Percentiles rank a stretch among this genome's conserved stretches.
Conservation (phyloP, 2,329 filamentous ascomycete species). For the Fusarium nematophilum region DNA sequence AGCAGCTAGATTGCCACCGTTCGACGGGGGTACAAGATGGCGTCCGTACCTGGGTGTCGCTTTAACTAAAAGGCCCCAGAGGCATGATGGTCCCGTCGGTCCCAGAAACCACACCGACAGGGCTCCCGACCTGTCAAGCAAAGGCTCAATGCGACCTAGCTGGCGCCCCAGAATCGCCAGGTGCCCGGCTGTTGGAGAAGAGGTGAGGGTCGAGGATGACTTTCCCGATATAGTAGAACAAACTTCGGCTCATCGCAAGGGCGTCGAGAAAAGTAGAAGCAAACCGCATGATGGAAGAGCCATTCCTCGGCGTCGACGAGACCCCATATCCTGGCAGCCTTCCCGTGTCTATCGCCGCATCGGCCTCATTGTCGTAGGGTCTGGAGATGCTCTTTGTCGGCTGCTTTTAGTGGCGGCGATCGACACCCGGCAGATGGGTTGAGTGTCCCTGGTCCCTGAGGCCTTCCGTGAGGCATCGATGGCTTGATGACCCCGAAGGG, state of each 20-base stretch:
- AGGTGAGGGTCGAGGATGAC: conserved; percentile 13
- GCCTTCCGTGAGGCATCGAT: conserved; percentile 12
- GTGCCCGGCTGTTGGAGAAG: conserved; percentile 24
- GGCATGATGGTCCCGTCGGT: conserved; percentile 14
- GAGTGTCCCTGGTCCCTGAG: conserved; percentile 14
- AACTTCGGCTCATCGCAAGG: conserved; percentile 9
- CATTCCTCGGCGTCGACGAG: conserved; percentile 26
- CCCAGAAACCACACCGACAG: conserved; percentile 25
- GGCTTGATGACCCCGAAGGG: conserved; percentile 6
- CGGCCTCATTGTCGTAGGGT: conserved; percentile 10
- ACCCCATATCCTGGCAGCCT: conserved; percentile 24
- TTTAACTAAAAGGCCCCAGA: conserved; percentile 24
- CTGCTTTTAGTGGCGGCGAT: conserved; percentile 34
- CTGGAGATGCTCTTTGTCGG: conserved; percentile 21
- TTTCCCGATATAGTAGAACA: conserved; percentile 22
- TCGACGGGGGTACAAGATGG: conserved; percentile 20
- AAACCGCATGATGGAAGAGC: conserved; percentile 17
- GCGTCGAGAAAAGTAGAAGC: conserved; percentile 4
- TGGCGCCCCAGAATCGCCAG: conserved; percentile 27
- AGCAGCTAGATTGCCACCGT: conserved; percentile 31
- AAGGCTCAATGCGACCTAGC: conserved; percentile 12
- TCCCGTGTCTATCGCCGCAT: conserved; percentile 2
- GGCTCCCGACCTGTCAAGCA: conserved; percentile 19
- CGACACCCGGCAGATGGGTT: conserved; percentile 34
- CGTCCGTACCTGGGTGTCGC: conserved; percentile 13